Evolutionary conservation across 129 eudicot genomes (phyloP).

Genomic region (Apium graveolens): DNA sequence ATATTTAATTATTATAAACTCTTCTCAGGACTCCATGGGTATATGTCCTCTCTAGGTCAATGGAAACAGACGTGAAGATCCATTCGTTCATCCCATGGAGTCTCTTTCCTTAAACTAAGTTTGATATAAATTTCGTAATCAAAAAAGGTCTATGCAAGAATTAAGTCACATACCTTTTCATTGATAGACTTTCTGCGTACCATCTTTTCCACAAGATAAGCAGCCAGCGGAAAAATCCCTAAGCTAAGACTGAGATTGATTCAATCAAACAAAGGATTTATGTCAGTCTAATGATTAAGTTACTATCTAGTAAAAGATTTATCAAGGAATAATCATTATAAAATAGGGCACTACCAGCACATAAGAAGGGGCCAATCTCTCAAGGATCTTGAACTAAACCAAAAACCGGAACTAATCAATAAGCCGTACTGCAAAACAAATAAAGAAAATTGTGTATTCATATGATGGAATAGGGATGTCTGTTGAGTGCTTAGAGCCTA

Average conservation of each 20-base stretch:
- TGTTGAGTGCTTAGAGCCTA: background rate
- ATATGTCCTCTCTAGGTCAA: background rate
- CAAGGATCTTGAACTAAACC: conserved; percentile 80
- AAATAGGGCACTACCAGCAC: conserved; percentile 61
- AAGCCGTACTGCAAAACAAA: conserved; percentile 74
- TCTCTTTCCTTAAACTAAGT: background rate
- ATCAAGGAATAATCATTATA: background rate
- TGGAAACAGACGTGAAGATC: background rate
- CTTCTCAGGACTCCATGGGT: background rate
- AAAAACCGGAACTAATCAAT: conserved; percentile 76
- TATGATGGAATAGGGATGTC: conserved; percentile 8
- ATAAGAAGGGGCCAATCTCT: conserved; percentile 95
- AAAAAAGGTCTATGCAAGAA: background rate
- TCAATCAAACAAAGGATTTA: background rate
- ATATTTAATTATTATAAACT: background rate
- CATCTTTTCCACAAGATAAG: conserved; percentile 69
- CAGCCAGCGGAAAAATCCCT: conserved; percentile 61
- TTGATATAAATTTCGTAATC: background rate
- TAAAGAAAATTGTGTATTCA: conserved; percentile 7
- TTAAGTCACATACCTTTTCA: conserved; percentile 47
- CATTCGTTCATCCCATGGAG: background rate
- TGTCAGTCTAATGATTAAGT: background rate
- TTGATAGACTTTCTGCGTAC: conserved; percentile 54
- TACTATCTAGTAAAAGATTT: background rate
- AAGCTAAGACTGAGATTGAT: conserved; percentile 60